Evolutionary conservation across 2,329 filamentous ascomycete species (phyloP), one percentile per base, ranked within the genome.

Genomic region (Xylaria sp.): DNA sequence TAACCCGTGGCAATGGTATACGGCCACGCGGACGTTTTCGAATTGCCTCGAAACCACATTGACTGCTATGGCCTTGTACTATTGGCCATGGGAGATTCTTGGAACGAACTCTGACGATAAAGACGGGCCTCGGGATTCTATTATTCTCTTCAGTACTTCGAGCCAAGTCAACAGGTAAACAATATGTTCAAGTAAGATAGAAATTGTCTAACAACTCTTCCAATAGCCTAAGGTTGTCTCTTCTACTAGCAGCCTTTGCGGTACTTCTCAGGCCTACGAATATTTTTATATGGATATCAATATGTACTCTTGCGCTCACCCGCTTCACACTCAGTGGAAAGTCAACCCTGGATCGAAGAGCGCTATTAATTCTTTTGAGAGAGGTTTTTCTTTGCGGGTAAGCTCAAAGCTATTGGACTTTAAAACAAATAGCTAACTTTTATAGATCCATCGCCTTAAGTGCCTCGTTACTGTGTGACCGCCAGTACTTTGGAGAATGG

Each of bases 1-100:
- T 75, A 97, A 90, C 79, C 93, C 96, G 6, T 99, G 96, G 94
- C 93, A 98, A 79, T 98, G 93, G 93, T 98, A 96, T 81, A 96
- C 92, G 81, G 96, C 94, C 1, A 95, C 94, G 0, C 88, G 96
- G 55, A 97, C 96, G 0, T 91, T 99, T 76, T 98, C 95, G 63
- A 99, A 99, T 81, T 96, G 91, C 61, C 83, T 98, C 4, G 96
- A 99, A 83, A 93, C 92, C n/a, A 92, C 92, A 0, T 82, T 99
- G 73, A 98, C 95, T 4, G 85, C 92, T 67, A 85, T 89, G 75
- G 95, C 94, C 1, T 83, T 98, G 54, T 89, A 89, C 77, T 88
- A 90, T 74, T 98, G 93, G 92, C 95, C 96, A 12, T 98, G 96
- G 94, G 84, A 88, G 65, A 85, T 93, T 79, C 84, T 90, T 45